phyloP scores from a whole-genome alignment of 148 eudicot genomes.

The Vaccinium vitisidaea region DNA sequence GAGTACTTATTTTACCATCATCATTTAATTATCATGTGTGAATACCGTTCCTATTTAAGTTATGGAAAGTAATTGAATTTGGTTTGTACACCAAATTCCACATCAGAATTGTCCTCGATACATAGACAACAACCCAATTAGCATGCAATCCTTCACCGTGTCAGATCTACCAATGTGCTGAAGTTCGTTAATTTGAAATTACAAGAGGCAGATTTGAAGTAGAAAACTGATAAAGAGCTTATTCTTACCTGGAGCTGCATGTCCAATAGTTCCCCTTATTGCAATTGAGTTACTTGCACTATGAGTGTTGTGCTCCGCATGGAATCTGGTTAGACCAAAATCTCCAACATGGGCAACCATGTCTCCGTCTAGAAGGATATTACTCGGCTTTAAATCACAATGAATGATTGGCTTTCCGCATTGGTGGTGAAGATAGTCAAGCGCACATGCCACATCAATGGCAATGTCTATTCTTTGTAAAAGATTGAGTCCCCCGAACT shows the following conservation, averaged over 20 bases:
- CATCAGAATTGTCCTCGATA: too few relatives aligned
- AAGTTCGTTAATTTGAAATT: not conserved
- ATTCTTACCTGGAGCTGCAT: not conserved
- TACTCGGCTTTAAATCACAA: not conserved
- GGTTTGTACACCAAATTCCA: too few relatives aligned
- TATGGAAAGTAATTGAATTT: too few relatives aligned
- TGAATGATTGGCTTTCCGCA: not conserved
- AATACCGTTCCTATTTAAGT: too few relatives aligned
- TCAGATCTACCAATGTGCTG: not conserved
- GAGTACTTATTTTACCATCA: too few relatives aligned
- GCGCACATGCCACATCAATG: slow-evolving; percentile 6
- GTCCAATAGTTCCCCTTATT: not conserved
- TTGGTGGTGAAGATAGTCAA: slow-evolving; percentile 6
- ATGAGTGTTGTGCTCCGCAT: not conserved
- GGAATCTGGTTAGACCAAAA: not conserved
- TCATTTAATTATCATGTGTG: too few relatives aligned
- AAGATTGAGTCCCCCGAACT: not conserved
- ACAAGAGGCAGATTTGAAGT: not conserved
- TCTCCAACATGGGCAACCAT: not conserved
- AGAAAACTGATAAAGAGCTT: too few relatives aligned
- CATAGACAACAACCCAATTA: not conserved
- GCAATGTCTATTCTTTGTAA: not conserved
- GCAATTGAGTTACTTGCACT: not conserved
- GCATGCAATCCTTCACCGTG: not conserved
- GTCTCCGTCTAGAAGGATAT: not conserved